Conservation (phyloP, 2,329 filamentous ascomycete genomes). For the Exophiala oligosperma region DNA sequence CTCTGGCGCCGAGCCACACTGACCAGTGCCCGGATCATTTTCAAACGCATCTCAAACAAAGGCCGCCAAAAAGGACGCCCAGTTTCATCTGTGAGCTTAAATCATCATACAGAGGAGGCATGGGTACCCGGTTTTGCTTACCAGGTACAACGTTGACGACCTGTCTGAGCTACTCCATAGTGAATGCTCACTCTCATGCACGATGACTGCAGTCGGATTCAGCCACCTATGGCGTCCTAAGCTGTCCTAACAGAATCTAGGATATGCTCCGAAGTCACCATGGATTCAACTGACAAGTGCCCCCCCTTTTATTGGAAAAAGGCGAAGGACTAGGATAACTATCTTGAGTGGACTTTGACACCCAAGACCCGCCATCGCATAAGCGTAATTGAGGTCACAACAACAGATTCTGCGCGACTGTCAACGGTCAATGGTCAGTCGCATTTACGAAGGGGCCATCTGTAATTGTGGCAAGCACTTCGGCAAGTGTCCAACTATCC, state of each 20-base stretch:
- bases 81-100: slow-evolving; percentile 7
- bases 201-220: not conserved
- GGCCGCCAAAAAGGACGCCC: slow-evolving; percentile 16
- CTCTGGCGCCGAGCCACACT: slow-evolving; percentile 9
- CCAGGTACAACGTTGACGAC: not conserved
- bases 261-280: slow-evolving; percentile 9
- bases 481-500: not conserved
- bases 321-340: slow-evolving; percentile 12
- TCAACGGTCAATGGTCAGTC: not conserved
- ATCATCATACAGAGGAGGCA: not conserved
- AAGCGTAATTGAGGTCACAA: slow-evolving; percentile 18
- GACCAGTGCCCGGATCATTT: slow-evolving; percentile 14
- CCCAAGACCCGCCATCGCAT: slow-evolving; percentile 9
- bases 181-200: too few species aligned
- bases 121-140: not conserved
- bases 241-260: slow-evolving; percentile 9
- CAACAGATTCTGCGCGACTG: not conserved
- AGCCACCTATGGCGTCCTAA: not conserved
- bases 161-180: not conserved
- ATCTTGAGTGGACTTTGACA: slow-evolving; percentile 12
- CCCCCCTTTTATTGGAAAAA: slow-evolving; percentile 8
- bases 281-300: slow-evolving; percentile 4
- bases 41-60: slow-evolving; percentile 30
- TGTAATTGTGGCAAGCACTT: too few species aligned
- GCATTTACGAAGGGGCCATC: not conserved